Percentiles rank a stretch among this genome's conserved stretches.
phyloP scores from a whole-genome alignment of 176 grass and related monocot genomes.

The Panicum miliaceum region DNA sequence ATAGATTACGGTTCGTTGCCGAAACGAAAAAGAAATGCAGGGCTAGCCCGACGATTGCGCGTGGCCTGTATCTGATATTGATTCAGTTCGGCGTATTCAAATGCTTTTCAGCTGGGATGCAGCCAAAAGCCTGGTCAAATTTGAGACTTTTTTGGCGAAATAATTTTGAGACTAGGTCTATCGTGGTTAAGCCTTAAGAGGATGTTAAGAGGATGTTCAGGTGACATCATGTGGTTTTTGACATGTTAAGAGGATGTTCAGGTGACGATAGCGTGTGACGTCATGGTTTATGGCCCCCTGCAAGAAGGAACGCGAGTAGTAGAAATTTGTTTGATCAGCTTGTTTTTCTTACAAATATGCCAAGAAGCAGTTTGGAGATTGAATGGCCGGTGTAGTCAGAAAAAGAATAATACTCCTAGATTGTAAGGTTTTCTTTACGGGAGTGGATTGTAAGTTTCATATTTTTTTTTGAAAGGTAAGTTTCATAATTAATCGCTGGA shows the following conservation, averaged over 20 bases:
- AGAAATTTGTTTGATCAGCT: background rate
- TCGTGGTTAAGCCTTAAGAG: too few species aligned
- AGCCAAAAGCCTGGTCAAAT: constrained; percentile 12
- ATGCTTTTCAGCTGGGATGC: constrained; percentile 6
- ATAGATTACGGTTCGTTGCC: constrained; percentile 1
- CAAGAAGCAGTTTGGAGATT: background rate
- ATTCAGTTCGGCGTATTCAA: constrained; percentile 1
- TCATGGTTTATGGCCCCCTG: background rate
- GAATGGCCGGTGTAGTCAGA: background rate
- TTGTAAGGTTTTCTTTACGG: too few species aligned
- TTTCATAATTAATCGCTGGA: background rate
- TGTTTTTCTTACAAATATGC: background rate
- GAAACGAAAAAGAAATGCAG: background rate
- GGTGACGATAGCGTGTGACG: constrained; percentile 13
- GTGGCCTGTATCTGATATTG: background rate
- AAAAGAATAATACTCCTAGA: too few species aligned
- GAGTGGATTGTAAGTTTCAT: too few species aligned
- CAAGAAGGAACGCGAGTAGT: background rate
- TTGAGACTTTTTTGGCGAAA: background rate
- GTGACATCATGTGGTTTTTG: too few species aligned
- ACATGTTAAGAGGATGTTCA: too few species aligned
- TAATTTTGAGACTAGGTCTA: too few species aligned
- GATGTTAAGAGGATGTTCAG: too few species aligned
- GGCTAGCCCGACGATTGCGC: constrained; percentile 17
- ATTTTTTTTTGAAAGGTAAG: too few species aligned